Conservation (phyloP, 176 grass and related monocot species). For the Triticum timopheevii region DNA sequence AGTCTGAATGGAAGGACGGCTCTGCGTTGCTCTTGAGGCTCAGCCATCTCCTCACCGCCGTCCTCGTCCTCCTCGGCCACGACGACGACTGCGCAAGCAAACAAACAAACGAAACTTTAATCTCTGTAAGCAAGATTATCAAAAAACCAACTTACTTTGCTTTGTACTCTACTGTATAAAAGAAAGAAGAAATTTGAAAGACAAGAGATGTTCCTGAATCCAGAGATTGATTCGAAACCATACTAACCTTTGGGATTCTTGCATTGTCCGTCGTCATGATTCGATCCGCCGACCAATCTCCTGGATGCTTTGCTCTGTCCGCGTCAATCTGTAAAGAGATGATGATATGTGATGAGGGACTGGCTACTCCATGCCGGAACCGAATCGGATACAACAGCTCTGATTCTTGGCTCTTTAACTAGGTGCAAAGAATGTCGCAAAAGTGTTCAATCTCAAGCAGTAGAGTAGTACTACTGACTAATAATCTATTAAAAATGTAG, state of each 20-base stretch:
- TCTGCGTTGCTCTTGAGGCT: constrained; percentile 42
- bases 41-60: constrained; percentile 73
- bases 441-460: neutral
- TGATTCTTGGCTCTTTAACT: neutral
- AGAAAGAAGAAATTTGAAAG: neutral
- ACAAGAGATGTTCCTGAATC: neutral
- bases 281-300: neutral
- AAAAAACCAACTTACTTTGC: too few species aligned
- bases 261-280: constrained; percentile 54
- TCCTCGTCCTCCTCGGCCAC: constrained; percentile 83
- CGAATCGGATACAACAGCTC: neutral
- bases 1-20: constrained; percentile 51
- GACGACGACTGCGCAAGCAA: constrained; percentile 53
- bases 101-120: neutral
- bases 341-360: constrained; percentile 1
- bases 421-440: constrained; percentile 23
- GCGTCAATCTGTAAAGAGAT: constrained; percentile 8
- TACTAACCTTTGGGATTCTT: constrained; percentile 62
- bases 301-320: neutral
- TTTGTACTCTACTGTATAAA: too few species aligned
- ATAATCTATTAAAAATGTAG: neutral
- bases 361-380: neutral
- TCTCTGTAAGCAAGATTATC: neutral
- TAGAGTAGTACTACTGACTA: neutral
- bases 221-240: neutral